A percentile compares a stretch with the other conserved stretches of the same genome.
Evolutionary conservation across 2,329 filamentous ascomycete genomes (phyloP).

Genomic region (Fusarium sp.): DNA sequence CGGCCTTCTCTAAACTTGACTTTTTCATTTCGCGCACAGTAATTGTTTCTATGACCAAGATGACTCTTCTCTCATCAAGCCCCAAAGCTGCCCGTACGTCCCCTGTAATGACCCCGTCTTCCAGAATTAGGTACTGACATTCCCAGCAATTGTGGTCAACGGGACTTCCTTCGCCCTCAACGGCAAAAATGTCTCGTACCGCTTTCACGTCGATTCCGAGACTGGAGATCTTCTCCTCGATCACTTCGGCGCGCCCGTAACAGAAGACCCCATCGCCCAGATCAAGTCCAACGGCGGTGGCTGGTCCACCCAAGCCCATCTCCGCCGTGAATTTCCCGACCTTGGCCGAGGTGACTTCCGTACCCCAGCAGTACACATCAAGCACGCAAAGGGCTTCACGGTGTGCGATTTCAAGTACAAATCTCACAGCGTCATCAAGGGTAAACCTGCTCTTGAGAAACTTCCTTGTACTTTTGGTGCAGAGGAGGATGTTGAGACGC

Average conservation of each 20-base stretch:
- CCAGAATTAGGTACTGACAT: too few relatives aligned
- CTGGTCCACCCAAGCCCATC: constrained; percentile 65
- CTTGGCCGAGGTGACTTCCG: constrained; percentile 73
- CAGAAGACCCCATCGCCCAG: constrained; percentile 61
- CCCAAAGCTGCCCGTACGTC: constrained; percentile 16
- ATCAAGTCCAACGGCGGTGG: constrained; percentile 56
- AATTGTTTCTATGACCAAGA: background rate
- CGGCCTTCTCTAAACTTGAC: background rate
- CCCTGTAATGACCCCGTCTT: too few relatives aligned
- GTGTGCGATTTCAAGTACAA: constrained; percentile 69
- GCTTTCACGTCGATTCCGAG: constrained; percentile 69
- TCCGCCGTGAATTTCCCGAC: constrained; percentile 72
- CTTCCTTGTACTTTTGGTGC: constrained; percentile 70
- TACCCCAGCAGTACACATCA: constrained; percentile 69
- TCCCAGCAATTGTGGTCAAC: constrained; percentile 64
- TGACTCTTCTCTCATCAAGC: constrained; percentile 2
- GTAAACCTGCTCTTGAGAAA: constrained; percentile 67
- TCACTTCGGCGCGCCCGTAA: constrained; percentile 69
- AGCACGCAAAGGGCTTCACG: constrained; percentile 68
- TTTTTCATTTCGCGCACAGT: fast-evolving
- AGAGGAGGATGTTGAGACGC: constrained; percentile 67
- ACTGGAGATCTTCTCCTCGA: constrained; percentile 69
- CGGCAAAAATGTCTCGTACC: constrained; percentile 68
- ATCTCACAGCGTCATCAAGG: constrained; percentile 64
- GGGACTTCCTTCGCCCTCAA: constrained; percentile 68